These are phyloP conservation scores for Picochlorum sp. DNA, from an alignment of 139 green algal species.

Conservation along the genomic window DNA sequence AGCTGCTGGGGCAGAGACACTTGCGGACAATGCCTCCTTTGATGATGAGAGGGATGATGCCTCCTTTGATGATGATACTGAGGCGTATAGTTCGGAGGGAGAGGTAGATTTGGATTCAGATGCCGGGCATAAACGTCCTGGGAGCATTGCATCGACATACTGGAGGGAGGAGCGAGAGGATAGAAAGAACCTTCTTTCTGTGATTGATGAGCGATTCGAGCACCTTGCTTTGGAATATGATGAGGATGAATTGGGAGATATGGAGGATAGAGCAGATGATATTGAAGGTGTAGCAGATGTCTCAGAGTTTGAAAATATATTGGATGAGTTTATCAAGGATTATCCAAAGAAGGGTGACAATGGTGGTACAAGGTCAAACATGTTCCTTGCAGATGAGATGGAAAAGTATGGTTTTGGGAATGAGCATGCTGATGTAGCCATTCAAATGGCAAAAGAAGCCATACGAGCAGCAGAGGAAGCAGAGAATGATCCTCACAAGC, in stretches of 20 bases:
- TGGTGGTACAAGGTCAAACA: neutral
- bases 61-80: slow-evolving; percentile 9
- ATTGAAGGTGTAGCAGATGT: slow-evolving; percentile 26
- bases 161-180: slow-evolving; percentile 64
- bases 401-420: slow-evolving; percentile 22
- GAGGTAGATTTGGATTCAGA: neutral
- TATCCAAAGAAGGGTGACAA: slow-evolving; percentile 7
- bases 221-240: slow-evolving; percentile 62
- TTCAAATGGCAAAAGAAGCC: slow-evolving; percentile 2
- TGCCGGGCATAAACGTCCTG: slow-evolving; percentile 2
- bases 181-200: slow-evolving; percentile 34
- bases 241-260: slow-evolving; percentile 58
- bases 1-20: slow-evolving; percentile 13
- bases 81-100: neutral
- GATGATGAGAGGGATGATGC: neutral
- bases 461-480: slow-evolving; percentile 8
- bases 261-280: slow-evolving; percentile 46
- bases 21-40: neutral
- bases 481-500: slow-evolving; percentile 1
- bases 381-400: slow-evolving; percentile 6
- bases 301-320: slow-evolving; percentile 44
- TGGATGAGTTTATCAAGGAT: slow-evolving; percentile 69
- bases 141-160: slow-evolving; percentile 60
- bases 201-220: slow-evolving; percentile 60
- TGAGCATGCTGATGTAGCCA: slow-evolving; percentile 20